These are phyloP conservation scores for Astathelohania contejeani DNA, from an alignment of 371 early-diverging fungal genomes.

Conservation along the genomic window DNA sequence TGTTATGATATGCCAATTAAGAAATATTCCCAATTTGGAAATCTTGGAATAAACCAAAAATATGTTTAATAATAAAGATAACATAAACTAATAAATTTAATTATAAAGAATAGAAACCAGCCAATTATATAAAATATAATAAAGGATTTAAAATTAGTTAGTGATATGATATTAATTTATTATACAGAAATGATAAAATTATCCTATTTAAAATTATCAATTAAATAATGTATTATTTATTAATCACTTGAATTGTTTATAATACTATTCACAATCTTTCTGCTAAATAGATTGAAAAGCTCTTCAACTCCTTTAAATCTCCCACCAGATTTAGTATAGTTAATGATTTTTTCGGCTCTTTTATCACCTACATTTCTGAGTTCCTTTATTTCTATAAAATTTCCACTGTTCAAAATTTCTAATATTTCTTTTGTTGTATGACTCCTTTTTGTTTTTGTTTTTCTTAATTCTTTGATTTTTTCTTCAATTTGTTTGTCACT, in stretches of 20 bases:
- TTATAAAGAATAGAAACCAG: too few species aligned
- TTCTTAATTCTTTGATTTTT: conserved; percentile 6
- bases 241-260: background rate
- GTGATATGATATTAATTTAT: too few species aligned
- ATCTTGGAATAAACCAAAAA: too few species aligned
- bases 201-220: too few species aligned
- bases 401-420: conserved; percentile 54
- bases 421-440: conserved; percentile 25
- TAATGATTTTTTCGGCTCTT: conserved; percentile 55
- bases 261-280: background rate
- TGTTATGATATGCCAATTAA: too few species aligned
- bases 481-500: conserved; percentile 13
- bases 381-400: conserved; percentile 54
- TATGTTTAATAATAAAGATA: too few species aligned
- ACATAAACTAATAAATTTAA: too few species aligned
- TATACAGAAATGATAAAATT: too few species aligned
- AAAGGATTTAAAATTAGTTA: too few species aligned
- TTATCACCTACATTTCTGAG: conserved; percentile 57
- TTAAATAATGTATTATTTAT: too few species aligned
- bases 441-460: conserved; percentile 14
- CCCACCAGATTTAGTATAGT: conserved; percentile 15
- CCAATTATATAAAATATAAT: too few species aligned
- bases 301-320: background rate
- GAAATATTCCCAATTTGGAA: too few species aligned
- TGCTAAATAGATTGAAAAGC: background rate